A percentile compares a stretch with the other conserved stretches of the same genome.
Conservation (phyloP, 176 grass and related monocot species). For the Hsuehochloa calcarea region DNA sequence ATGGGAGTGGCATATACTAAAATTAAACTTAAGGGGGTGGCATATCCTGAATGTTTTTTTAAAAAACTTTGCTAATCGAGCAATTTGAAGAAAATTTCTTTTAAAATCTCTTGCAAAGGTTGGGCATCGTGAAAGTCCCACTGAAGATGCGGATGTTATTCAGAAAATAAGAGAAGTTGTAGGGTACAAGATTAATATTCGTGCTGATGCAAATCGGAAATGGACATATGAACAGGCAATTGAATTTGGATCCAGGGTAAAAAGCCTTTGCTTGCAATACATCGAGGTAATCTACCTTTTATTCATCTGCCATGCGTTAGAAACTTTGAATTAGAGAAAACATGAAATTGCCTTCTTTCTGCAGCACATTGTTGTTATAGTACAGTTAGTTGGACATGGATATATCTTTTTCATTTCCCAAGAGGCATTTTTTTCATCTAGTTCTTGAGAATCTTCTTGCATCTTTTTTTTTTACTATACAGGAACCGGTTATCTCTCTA, state of each 20-base stretch:
- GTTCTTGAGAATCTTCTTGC: constrained; percentile 30
- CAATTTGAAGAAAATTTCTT: constrained; percentile 18
- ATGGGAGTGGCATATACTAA: too few relatives aligned
- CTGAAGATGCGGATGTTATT: constrained; percentile 87
- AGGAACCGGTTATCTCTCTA: constrained; percentile 82
- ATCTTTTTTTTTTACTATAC: constrained; percentile 27
- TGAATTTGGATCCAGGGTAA: constrained; percentile 73
- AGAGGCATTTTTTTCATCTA: constrained; percentile 17
- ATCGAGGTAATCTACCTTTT: constrained; percentile 74
- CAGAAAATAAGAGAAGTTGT: constrained; percentile 69
- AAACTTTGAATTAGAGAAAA: constrained; percentile 23
- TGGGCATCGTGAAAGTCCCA: constrained; percentile 60
- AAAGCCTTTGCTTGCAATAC: constrained; percentile 66
- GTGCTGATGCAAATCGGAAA: constrained; percentile 87
- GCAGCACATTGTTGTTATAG: constrained; percentile 9
- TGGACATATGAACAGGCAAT: constrained; percentile 85
- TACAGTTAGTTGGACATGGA: not conserved
- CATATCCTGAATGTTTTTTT: too few relatives aligned
- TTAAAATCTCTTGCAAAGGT: constrained; percentile 46
- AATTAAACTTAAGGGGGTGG: too few relatives aligned
- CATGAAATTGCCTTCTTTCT: constrained; percentile 21
- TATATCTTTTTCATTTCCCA: not conserved
- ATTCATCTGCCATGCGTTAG: not conserved
- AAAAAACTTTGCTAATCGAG: not conserved
- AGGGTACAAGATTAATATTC: constrained; percentile 80